Evolutionary conservation across 257 asterid species (phyloP), one percentile per base, ranked within the genome.

Genomic region (Gynochthodes officinalis): DNA sequence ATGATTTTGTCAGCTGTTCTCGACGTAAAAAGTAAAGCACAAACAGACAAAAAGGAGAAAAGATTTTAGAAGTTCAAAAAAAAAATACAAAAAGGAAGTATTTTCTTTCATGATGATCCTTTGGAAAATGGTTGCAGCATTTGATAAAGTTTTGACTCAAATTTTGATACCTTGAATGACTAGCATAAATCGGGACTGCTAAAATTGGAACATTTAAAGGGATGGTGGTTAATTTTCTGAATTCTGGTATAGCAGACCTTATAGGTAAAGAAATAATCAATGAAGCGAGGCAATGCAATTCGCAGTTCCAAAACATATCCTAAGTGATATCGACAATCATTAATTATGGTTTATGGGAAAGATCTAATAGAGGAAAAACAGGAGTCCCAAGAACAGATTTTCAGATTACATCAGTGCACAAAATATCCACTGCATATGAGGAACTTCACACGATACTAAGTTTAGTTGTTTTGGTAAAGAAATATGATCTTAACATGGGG

Each of bases 231-330:
- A 18, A 48, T 16, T 65, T 48, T 43, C 42, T 68, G 46, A 63
- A 62, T 33, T 33, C 57, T 75, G 40, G 46, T 23, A 73, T 63
- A 79, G 75, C 14, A 39, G 59, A 32, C 67, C 53, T 58, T 58
- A 69, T 70, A 59, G 62, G 90, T 78, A 82, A 83, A 66, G 33
- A 68, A 78, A 75, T 63, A 42, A 80, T 82, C 73, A 87, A 85
- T 85, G 86, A 81, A 82, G 81, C 11, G 33, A 64, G 42, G 48
- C 30, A 40, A 16, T n/a, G 60, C 49, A 62, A 57, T 27, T 35
- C 63, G 7, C 44, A 18, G 46, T 67, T 67, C 59, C 30, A 27
- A 48, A 46, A 33, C 44, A 28, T n/a, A 40, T 37, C 48, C 19
- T 18, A 62, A 32, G 50, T 18, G 35, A 64, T 35, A 64, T 64